Conservation (phyloP, 371 early-diverging fungal species). For the Saksenaea vasiformis region DNA sequence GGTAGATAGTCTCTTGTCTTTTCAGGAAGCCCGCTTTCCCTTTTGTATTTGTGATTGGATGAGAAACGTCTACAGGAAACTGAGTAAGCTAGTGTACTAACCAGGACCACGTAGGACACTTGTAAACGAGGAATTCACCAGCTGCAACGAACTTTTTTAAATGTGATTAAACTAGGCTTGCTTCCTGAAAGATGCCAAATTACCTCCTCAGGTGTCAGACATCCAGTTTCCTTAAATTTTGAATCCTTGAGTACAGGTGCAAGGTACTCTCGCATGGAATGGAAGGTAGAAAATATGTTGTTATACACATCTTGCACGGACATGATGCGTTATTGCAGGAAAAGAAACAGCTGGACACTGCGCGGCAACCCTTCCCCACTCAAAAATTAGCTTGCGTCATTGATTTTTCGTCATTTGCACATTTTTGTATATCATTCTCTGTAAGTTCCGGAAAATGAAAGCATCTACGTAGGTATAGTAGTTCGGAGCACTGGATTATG, state of each 20-base stretch:
- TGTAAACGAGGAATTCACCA: conserved; percentile 96
- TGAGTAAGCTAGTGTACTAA: conserved; percentile 28
- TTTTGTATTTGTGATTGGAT: conserved; percentile 18
- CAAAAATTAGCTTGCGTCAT: background rate
- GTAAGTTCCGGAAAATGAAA: too few species aligned
- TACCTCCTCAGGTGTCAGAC: conserved; percentile 95
- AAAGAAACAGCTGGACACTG: background rate
- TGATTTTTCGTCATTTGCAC: background rate
- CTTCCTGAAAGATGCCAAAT: conserved; percentile 1
- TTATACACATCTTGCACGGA: conserved; percentile 54
- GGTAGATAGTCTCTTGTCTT: conserved; percentile 92
- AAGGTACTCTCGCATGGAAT: conserved; percentile 77
- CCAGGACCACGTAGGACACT: conserved; percentile 99
- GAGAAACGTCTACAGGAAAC: background rate
- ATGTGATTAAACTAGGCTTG: background rate
- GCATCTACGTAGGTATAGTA: too few species aligned
- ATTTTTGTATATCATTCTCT: too few species aligned
- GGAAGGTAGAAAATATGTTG: conserved; percentile 50
- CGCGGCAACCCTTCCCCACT: background rate
- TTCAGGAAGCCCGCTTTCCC: conserved; percentile 81
- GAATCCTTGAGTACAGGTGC: conserved; percentile 93
- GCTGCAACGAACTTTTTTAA: conserved; percentile 85
- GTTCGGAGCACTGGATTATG: too few species aligned
- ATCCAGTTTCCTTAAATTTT: conserved; percentile 92
- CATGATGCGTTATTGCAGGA: conserved; percentile 16